phyloP scores from a whole-genome alignment of 1,284 basidiomycete species.

The Cryptococcus maquisensis region DNA sequence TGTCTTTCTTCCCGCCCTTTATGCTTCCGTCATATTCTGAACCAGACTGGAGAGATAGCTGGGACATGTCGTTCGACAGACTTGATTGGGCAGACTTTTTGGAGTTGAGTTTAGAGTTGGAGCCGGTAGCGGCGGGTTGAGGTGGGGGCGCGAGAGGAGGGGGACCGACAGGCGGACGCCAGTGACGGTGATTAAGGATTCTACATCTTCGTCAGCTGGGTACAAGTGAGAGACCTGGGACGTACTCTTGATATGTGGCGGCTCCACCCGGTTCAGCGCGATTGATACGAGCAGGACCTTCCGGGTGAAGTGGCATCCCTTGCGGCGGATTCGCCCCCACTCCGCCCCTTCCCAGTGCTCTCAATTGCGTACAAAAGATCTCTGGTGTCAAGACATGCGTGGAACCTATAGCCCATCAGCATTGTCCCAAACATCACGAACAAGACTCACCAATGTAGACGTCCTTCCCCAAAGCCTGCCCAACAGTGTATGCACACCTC shows the following conservation, averaged over 20 bases:
- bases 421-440: neutral
- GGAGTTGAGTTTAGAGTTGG: slow-evolving; percentile 13
- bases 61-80: slow-evolving; percentile 20
- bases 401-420: slow-evolving; percentile 60
- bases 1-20: slow-evolving; percentile 10
- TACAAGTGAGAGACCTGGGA: neutral
- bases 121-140: slow-evolving; percentile 10
- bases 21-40: neutral
- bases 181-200: slow-evolving; percentile 45
- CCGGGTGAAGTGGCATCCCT: slow-evolving; percentile 55
- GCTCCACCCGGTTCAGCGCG: slow-evolving; percentile 61
- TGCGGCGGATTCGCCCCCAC: slow-evolving; percentile 65
- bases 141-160: slow-evolving; percentile 41
- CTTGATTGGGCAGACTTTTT: slow-evolving; percentile 15
- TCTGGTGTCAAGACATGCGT: slow-evolving; percentile 82
- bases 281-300: slow-evolving; percentile 49
- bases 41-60: slow-evolving; percentile 8
- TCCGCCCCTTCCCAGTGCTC: slow-evolving; percentile 73
- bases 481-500: slow-evolving; percentile 77
- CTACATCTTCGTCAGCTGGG: slow-evolving; percentile 9
- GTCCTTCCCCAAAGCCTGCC: slow-evolving; percentile 72
- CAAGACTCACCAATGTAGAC: slow-evolving; percentile 75
- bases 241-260: slow-evolving; percentile 60
- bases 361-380: slow-evolving; percentile 78
- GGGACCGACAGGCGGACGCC: slow-evolving; percentile 47